phyloP scores from a whole-genome alignment of 176 grass and related monocot genomes.

The Aegilops speltoides region DNA sequence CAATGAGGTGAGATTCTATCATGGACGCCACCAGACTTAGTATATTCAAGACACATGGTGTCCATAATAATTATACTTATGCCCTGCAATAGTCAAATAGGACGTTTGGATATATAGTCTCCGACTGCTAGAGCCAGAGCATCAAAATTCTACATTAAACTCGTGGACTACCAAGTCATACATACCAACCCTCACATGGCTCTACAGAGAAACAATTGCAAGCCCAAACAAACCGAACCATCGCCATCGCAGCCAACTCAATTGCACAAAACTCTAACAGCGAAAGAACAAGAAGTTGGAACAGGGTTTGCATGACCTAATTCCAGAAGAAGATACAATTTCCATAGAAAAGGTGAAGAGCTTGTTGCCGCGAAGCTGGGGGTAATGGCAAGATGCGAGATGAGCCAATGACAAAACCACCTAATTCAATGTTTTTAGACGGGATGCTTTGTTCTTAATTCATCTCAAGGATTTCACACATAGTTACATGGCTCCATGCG shows the following conservation, averaged over 20 bases:
- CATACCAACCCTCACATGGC: neutral
- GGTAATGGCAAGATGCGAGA: neutral
- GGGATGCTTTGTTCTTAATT: neutral
- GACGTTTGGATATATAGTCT: neutral
- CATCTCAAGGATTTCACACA: too few species aligned
- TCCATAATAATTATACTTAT: too few species aligned
- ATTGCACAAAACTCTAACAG: neutral
- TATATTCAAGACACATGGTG: neutral
- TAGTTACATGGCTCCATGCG: too few species aligned
- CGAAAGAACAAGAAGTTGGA: neutral
- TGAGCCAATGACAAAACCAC: neutral
- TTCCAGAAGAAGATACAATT: neutral
- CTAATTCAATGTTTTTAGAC: neutral
- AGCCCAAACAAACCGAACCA: neutral
- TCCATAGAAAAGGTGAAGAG: too few species aligned
- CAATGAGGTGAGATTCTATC: neutral
- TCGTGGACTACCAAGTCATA: constrained; percentile 4
- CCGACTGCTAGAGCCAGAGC: neutral
- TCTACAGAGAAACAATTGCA: neutral
- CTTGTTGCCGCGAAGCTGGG: too few species aligned
- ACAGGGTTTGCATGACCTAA: neutral
- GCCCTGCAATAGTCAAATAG: constrained; percentile 1
- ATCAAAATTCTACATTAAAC: constrained; percentile 10
- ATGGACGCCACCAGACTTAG: constrained; percentile 4
- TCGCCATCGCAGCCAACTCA: neutral